phyloP scores from a whole-genome alignment of 2,329 filamentous ascomycete species.

The Lasiodiplodia hormozganensis region DNA sequence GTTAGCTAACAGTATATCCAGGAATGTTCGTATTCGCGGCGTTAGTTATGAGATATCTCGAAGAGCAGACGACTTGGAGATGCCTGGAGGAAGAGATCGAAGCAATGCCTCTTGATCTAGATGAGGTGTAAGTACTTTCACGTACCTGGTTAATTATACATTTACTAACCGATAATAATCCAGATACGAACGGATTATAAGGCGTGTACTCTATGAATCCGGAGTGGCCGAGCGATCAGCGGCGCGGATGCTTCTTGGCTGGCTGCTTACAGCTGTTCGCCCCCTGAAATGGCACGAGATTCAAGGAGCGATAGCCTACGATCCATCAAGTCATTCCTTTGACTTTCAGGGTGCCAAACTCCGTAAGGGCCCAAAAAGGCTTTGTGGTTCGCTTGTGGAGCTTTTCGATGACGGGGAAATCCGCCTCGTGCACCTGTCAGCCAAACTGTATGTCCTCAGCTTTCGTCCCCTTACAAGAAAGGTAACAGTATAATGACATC shows the following conservation, averaged over 20 bases:
- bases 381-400: not conserved
- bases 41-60: not conserved
- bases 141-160: not conserved
- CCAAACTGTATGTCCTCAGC: not conserved
- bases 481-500: not conserved
- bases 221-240: slow-evolving; percentile 34
- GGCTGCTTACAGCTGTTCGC: slow-evolving; percentile 50
- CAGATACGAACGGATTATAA: not conserved
- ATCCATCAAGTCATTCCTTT: slow-evolving; percentile 28
- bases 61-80: not conserved
- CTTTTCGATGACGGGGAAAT: not conserved
- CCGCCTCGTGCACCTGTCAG: not conserved
- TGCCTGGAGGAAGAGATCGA: not conserved
- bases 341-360: not conserved
- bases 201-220: slow-evolving; percentile 28
- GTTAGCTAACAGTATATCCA: not conserved
- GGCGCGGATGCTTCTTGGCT: slow-evolving; percentile 46
- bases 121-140: not conserved
- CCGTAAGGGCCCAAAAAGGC: not conserved
- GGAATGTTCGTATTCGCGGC: not conserved
- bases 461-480: too few relatives aligned
- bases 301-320: slow-evolving; percentile 45
- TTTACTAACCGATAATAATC: not conserved
- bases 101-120: not conserved
- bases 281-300: slow-evolving; percentile 53